These are phyloP conservation scores for Paspalum vaginatum DNA, from an alignment of 176 grass and related monocot species.

Conservation along the genomic window DNA sequence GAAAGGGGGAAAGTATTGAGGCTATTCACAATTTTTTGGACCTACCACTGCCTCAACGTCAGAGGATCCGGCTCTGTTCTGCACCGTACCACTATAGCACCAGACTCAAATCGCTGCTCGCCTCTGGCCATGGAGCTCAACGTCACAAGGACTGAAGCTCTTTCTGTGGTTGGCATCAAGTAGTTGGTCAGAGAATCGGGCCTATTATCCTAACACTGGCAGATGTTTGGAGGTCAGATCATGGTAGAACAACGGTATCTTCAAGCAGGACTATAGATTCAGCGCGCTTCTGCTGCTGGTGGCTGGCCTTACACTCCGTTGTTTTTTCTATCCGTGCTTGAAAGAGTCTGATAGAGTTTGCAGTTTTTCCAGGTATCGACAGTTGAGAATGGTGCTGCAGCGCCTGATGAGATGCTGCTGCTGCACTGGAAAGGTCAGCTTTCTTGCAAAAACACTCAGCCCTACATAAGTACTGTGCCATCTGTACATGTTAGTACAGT, in stretches of 20 bases:
- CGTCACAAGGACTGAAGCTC: not conserved
- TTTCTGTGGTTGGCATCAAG: not conserved
- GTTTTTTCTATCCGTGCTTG: not conserved
- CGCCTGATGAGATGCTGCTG: constrained; percentile 36
- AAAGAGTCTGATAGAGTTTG: constrained; percentile 22
- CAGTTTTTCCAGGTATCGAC: not conserved
- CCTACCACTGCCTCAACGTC: not conserved
- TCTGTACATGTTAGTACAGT: not conserved
- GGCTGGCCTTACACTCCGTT: not conserved
- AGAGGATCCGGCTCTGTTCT: not conserved
- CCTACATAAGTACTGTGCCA: not conserved
- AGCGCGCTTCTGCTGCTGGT: not conserved
- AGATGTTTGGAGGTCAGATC: not conserved
- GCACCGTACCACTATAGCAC: not conserved
- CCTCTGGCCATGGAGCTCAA: not conserved
- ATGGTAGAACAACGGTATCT: not conserved
- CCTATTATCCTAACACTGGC: not conserved
- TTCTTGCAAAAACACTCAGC: not conserved
- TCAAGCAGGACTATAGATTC: not conserved
- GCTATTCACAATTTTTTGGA: too few species aligned
- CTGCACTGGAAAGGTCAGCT: constrained; percentile 46
- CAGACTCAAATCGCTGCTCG: not conserved
- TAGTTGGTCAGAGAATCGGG: not conserved
- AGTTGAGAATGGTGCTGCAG: constrained; percentile 7
- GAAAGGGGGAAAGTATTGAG: not conserved